These are phyloP conservation scores for Eragrostis nindensis DNA, from an alignment of 176 grass and related monocot genomes.

Conservation along the genomic window DNA sequence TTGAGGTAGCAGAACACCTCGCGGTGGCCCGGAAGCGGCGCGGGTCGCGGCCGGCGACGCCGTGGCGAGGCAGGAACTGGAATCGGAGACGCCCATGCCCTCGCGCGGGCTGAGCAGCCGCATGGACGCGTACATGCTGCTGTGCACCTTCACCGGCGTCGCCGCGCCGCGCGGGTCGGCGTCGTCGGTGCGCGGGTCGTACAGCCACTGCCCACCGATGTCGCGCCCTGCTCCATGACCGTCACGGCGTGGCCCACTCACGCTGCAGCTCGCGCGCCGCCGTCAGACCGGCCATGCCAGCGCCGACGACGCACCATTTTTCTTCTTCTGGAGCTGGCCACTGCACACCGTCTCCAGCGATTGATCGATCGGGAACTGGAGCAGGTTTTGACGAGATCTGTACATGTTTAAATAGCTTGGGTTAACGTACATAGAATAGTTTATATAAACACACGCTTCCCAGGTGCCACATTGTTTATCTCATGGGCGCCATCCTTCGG, in stretches of 20 bases:
- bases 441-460: no score
- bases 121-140: slow-evolving; percentile 42
- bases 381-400: no score
- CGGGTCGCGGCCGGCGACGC: slow-evolving; percentile 4
- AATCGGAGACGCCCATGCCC: slow-evolving; percentile 36
- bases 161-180: background rate
- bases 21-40: slow-evolving; percentile 27
- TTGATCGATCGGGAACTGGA: no score
- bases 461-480: no score
- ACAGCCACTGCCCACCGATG: slow-evolving; percentile 57
- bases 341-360: no score
- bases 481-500: no score
- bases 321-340: no score
- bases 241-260: slow-evolving; percentile 47
- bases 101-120: slow-evolving; percentile 1
- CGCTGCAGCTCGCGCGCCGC: slow-evolving; percentile 38
- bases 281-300: no score
- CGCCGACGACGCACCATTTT: no score
- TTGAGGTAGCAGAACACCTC: slow-evolving; percentile 42
- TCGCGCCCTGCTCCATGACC: slow-evolving; percentile 45
- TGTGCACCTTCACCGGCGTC: slow-evolving; percentile 9
- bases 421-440: no score
- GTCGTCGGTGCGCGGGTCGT: background rate
- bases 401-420: no score
- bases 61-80: slow-evolving; percentile 18